A percentile compares a stretch with the other conserved stretches of the same genome.
Evolutionary conservation across 257 asterid species (phyloP).

Genomic region (Echites panduratus): DNA sequence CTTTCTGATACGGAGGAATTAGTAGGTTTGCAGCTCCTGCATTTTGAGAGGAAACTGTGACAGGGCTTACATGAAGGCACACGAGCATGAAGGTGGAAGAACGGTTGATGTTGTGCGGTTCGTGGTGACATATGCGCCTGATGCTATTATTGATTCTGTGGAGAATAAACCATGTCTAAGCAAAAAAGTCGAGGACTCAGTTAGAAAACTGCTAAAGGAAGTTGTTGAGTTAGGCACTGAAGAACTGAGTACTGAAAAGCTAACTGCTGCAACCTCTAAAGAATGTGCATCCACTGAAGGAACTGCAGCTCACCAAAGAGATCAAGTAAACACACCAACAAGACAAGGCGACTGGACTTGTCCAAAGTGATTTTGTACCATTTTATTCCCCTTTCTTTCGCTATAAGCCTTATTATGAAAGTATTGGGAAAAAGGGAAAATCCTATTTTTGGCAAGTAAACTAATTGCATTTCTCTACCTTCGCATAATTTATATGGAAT

Average conservation of each 20-base stretch:
- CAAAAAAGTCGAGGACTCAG: slow-evolving; percentile 57
- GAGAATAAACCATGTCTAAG: slow-evolving; percentile 65
- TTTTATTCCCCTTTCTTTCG: neutral
- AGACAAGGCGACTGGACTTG: slow-evolving; percentile 89
- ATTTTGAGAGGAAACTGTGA: slow-evolving; percentile 82
- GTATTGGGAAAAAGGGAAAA: neutral
- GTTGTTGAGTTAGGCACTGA: slow-evolving; percentile 43
- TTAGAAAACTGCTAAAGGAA: slow-evolving; percentile 67
- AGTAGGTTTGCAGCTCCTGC: slow-evolving; percentile 89
- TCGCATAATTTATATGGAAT: neutral
- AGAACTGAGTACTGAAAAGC: slow-evolving; percentile 29
- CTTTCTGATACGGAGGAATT: slow-evolving; percentile 15
- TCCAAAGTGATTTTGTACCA: slow-evolving; percentile 53
- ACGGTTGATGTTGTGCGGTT: slow-evolving; percentile 89
- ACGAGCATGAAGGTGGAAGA: slow-evolving; percentile 66
- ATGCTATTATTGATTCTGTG: slow-evolving; percentile 51
- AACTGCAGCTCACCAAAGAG: slow-evolving; percentile 27
- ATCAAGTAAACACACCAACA: slow-evolving; percentile 28
- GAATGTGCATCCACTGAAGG: slow-evolving; percentile 26
- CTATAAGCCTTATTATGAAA: too few species aligned
- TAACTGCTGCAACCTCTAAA: slow-evolving; percentile 20
- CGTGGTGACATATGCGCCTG: slow-evolving; percentile 63
- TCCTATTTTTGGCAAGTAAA: neutral
- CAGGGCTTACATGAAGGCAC: slow-evolving; percentile 68
- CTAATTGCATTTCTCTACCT: neutral